These are phyloP conservation scores for Aphanomyces invadans DNA, from an alignment of 352 stramenopile species.

Conservation along the genomic window DNA sequence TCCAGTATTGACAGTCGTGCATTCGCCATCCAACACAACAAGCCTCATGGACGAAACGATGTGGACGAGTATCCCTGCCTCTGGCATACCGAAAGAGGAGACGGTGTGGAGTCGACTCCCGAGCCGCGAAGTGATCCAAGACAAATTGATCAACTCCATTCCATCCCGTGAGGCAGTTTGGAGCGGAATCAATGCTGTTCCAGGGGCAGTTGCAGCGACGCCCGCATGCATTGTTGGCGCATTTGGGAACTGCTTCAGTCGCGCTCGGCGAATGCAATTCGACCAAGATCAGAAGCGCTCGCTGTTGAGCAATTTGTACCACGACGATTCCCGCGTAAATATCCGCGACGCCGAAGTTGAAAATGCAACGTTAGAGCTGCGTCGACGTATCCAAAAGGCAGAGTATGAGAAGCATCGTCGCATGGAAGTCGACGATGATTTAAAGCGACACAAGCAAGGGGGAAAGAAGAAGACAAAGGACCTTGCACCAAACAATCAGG, in stretches of 20 bases:
- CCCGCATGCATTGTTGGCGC: slow-evolving; percentile 24
- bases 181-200: slow-evolving; percentile 12
- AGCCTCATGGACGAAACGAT: slow-evolving; percentile 4
- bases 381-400: slow-evolving; percentile 44
- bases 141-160: slow-evolving; percentile 6
- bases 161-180: slow-evolving; percentile 1
- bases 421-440: slow-evolving; percentile 17
- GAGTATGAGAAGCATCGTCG: slow-evolving; percentile 29
- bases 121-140: slow-evolving; percentile 4
- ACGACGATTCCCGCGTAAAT: slow-evolving; percentile 30
- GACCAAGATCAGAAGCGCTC: slow-evolving; percentile 63
- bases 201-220: background rate
- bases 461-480: slow-evolving; percentile 40
- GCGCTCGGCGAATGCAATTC: slow-evolving; percentile 48
- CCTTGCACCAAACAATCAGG: slow-evolving; percentile 34
- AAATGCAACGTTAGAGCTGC: slow-evolving; percentile 55
- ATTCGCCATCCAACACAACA: background rate
- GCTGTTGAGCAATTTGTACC: slow-evolving; percentile 45
- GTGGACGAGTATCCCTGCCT: background rate
- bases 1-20: background rate
- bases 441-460: background rate
- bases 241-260: slow-evolving; percentile 51
- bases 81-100: background rate
- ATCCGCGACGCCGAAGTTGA: slow-evolving; percentile 22
- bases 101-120: slow-evolving; percentile 8